Evolutionary conservation across 2,329 filamentous ascomycete genomes (phyloP).

Genomic region (Mollisiaceae sp.): DNA sequence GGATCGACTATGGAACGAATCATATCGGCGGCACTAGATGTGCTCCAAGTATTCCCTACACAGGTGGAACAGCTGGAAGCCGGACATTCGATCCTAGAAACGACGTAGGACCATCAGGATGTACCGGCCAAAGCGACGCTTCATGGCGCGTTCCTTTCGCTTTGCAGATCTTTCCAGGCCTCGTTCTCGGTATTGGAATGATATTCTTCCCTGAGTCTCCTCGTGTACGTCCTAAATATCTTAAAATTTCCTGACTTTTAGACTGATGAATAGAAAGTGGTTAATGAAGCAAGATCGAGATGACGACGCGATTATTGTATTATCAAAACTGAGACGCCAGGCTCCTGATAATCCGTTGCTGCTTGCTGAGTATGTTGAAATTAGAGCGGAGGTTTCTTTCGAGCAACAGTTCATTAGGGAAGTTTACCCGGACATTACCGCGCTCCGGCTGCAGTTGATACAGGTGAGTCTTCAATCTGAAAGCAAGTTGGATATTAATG

Average conservation of each 20-base stretch:
- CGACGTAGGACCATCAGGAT: conserved; percentile 33
- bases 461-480: conserved; percentile 2
- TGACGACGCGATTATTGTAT: conserved; percentile 54
- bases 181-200: conserved; percentile 61
- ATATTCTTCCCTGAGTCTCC: conserved; percentile 64
- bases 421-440: conserved; percentile 49
- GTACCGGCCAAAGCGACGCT: conserved; percentile 45
- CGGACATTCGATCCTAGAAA: conserved; percentile 30
- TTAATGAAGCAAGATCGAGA: conserved; percentile 60
- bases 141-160: conserved; percentile 63
- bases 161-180: conserved; percentile 58
- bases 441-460: conserved; percentile 24
- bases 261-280: conserved; percentile 44
- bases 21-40: conserved; percentile 38
- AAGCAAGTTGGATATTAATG: background rate
- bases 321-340: conserved; percentile 56
- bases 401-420: conserved; percentile 58
- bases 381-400: conserved; percentile 62
- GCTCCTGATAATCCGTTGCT: conserved; percentile 54
- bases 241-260: too few species aligned
- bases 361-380: conserved; percentile 61
- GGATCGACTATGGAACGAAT: conserved; percentile 40
- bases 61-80: conserved; percentile 25
- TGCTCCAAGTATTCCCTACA: conserved; percentile 32
- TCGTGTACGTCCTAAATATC: conserved; percentile 37